phyloP scores from a whole-genome alignment of 352 stramenopile species.

The Thalassiosira exigua region DNA sequence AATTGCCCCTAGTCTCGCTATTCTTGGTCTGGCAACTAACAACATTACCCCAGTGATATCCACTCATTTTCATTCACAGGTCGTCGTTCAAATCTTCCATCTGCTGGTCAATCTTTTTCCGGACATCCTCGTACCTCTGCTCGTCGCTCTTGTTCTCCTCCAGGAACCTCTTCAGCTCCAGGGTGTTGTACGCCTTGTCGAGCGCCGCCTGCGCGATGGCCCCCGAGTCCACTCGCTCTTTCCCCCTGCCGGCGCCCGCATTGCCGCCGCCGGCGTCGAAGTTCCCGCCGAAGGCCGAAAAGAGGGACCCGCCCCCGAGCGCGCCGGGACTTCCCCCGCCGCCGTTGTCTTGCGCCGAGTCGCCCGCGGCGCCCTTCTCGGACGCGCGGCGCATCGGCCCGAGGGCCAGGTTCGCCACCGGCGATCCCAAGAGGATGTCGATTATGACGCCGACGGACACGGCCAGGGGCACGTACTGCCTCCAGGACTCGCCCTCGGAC shows the following conservation, averaged over 20 bases:
- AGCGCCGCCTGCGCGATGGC: slow-evolving; percentile 67
- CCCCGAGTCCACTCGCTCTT: slow-evolving; percentile 74
- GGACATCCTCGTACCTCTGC: slow-evolving; percentile 73
- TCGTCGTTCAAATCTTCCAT: slow-evolving; percentile 69
- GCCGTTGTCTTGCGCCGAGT: slow-evolving; percentile 10
- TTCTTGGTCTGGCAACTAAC: too few relatives aligned
- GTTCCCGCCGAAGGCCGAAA: slow-evolving; percentile 33
- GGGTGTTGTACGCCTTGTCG: slow-evolving; percentile 63
- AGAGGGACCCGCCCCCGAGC: slow-evolving; percentile 28
- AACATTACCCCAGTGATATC: too few relatives aligned
- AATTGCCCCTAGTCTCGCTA: too few relatives aligned
- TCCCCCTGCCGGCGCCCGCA: slow-evolving; percentile 21
- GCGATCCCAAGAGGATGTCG: slow-evolving; percentile 78
- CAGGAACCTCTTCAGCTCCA: slow-evolving; percentile 72
- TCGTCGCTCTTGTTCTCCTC: slow-evolving; percentile 78
- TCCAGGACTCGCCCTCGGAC: slow-evolving; percentile 59
- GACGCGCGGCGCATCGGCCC: slow-evolving; percentile 55
- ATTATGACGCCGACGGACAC: slow-evolving; percentile 73
- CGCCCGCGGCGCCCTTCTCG: slow-evolving; percentile 30
- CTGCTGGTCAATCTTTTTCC: slow-evolving; percentile 68
- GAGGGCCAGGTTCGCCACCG: slow-evolving; percentile 68
- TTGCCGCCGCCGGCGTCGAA: background rate
- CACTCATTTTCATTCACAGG: slow-evolving; percentile 10
- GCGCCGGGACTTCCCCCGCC: slow-evolving; percentile 7
- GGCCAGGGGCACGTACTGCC: slow-evolving; percentile 76